Conservation (phyloP, 257 asterid species). For the Ilex aquifolium region DNA sequence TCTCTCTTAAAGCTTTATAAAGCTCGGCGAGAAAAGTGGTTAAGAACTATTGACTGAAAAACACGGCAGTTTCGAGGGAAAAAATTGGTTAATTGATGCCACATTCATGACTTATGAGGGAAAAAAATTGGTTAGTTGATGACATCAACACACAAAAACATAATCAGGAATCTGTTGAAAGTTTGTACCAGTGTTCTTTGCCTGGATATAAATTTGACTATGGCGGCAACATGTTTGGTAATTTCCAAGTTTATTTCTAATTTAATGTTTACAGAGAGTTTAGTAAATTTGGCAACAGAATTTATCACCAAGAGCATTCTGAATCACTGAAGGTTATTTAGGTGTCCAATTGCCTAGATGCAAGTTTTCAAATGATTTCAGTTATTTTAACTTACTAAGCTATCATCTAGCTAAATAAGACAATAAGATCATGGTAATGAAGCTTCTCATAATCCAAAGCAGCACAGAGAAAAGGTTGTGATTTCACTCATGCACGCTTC, state of each 20-base stretch:
- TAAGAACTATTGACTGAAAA: no score
- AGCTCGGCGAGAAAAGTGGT: no score
- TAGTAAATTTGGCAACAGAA: neutral
- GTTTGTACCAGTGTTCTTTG: neutral
- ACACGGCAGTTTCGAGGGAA: no score
- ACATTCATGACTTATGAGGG: neutral
- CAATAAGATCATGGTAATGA: neutral
- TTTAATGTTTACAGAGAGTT: neutral
- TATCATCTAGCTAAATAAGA: neutral
- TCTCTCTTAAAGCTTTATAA: no score
- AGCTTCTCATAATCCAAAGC: neutral
- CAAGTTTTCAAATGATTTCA: neutral
- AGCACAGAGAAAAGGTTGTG: neutral
- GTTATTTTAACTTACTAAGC: neutral
- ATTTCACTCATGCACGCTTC: neutral
- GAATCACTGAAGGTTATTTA: neutral
- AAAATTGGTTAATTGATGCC: neutral
- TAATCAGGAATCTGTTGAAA: neutral
- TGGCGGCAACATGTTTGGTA: neutral
- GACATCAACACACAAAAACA: neutral
- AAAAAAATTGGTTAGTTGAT: neutral
- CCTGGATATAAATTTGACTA: neutral
- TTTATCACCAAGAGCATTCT: neutral
- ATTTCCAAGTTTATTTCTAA: neutral
- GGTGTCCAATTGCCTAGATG: neutral